Percentiles rank a stretch among this genome's conserved stretches.
phyloP scores from a whole-genome alignment of 2,329 filamentous ascomycete species.

The Eurotiales sp. region DNA sequence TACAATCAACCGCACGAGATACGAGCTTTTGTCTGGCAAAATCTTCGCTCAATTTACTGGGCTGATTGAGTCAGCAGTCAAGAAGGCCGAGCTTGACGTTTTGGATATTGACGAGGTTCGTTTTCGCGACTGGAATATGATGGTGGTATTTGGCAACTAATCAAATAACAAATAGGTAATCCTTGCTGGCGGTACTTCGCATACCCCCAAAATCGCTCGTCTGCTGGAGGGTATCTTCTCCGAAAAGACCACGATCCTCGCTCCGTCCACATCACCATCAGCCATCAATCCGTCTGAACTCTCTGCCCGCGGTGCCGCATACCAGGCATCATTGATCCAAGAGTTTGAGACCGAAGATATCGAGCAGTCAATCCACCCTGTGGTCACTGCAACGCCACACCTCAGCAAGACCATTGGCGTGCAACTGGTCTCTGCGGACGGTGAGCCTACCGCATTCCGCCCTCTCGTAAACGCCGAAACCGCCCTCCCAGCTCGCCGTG shows the following conservation, averaged over 20 bases:
- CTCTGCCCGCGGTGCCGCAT: conserved; percentile 81
- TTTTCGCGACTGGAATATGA: not conserved
- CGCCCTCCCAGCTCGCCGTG: conserved; percentile 81
- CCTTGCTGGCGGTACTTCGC: conserved; percentile 83
- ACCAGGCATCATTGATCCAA: conserved; percentile 90
- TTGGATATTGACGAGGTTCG: conserved; percentile 79
- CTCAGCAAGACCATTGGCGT: conserved; percentile 85
- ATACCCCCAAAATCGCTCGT: conserved; percentile 87
- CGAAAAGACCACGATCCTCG: conserved; percentile 70
- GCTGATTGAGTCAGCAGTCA: conserved; percentile 76
- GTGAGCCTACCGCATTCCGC: conserved; percentile 65
- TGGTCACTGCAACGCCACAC: conserved; percentile 91
- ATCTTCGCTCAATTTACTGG: conserved; percentile 84
- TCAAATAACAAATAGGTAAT: conserved; percentile 57
- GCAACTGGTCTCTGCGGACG: conserved; percentile 55
- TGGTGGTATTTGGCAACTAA: conserved; percentile 4
- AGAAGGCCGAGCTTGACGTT: conserved; percentile 88
- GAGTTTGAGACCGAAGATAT: conserved; percentile 94
- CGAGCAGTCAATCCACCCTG: conserved; percentile 90
- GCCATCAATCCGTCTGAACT: conserved; percentile 95
- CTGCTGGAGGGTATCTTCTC: conserved; percentile 80
- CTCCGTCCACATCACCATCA: conserved; percentile 71
- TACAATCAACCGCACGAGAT: conserved; percentile 89
- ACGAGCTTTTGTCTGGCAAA: conserved; percentile 83
- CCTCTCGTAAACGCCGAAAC: conserved; percentile 83